phyloP scores from a whole-genome alignment of 768 basidiomycete species.

The Mycena leptocephala region DNA sequence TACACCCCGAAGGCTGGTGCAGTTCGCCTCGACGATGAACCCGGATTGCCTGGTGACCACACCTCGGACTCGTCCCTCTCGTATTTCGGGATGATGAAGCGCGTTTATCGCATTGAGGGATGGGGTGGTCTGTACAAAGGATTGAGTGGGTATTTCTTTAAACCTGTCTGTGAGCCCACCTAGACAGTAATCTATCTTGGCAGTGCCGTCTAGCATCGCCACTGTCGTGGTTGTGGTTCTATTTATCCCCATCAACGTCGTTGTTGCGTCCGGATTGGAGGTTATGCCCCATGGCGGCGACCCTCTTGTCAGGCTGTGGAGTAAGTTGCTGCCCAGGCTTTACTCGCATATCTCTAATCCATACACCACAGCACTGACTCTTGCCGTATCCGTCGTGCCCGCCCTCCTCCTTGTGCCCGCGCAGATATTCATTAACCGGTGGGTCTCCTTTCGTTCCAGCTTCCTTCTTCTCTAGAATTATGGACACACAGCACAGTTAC shows the following conservation, averaged over 20 bases:
- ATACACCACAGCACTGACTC: background rate
- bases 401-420: conserved; percentile 17
- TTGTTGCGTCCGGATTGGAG: background rate
- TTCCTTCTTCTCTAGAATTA: background rate
- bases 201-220: conserved; percentile 24
- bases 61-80: background rate
- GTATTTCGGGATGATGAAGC: conserved; percentile 27
- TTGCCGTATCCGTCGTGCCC: background rate
- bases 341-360: background rate
- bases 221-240: background rate
- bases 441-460: background rate
- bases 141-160: background rate
- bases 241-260: background rate
- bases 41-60: background rate
- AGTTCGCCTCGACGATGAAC: background rate
- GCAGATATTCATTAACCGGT: conserved; percentile 25
- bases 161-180: background rate
- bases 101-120: conserved; percentile 21
- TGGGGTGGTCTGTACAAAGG: conserved; percentile 30
- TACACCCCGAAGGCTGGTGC: conserved; percentile 1
- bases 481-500: conserved; percentile 7
- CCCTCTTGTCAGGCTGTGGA: background rate
- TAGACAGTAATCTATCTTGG: background rate
- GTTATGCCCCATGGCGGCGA: background rate
- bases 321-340: background rate